Evolutionary conservation across 2,329 filamentous ascomycete genomes (phyloP).

Genomic region (Metarhizium rileyi): DNA sequence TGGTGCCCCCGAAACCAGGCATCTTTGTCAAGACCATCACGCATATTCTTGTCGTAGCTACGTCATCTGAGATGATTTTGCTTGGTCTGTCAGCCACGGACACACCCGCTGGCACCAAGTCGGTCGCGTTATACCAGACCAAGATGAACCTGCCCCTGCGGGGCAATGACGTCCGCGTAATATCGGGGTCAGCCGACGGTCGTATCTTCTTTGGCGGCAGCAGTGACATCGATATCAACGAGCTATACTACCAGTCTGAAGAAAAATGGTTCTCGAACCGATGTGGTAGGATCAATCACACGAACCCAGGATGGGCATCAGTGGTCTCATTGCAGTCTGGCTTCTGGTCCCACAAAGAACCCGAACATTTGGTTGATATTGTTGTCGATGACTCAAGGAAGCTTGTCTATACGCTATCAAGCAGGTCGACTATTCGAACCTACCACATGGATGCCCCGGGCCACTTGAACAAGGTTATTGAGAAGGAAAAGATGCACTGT

Average conservation of each 20-base stretch:
- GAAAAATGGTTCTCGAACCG: constrained; percentile 92
- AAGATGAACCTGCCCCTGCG: constrained; percentile 72
- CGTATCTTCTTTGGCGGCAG: constrained; percentile 88
- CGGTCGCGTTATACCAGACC: constrained; percentile 77
- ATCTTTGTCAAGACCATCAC: constrained; percentile 84
- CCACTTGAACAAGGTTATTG: constrained; percentile 53
- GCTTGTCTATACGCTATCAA: constrained; percentile 85
- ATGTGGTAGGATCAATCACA: constrained; percentile 84
- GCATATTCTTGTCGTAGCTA: constrained; percentile 82
- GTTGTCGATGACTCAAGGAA: constrained; percentile 81
- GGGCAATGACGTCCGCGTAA: constrained; percentile 65
- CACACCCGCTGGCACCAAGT: constrained; percentile 58
- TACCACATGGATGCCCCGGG: constrained; percentile 70
- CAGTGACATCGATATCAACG: constrained; percentile 78
- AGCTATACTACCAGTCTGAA: constrained; percentile 93
- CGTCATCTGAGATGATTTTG: constrained; percentile 72
- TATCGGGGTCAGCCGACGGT: constrained; percentile 73
- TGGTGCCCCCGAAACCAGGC: constrained; percentile 73
- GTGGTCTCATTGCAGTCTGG: constrained; percentile 43
- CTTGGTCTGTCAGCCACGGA: constrained; percentile 69
- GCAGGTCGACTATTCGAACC: constrained; percentile 76
- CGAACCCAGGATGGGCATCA: constrained; percentile 59
- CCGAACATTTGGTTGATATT: constrained; percentile 66
- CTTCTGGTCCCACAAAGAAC: constrained; percentile 40
- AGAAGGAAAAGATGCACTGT: constrained; percentile 52